A percentile compares a stretch with the other conserved stretches of the same genome.
Evolutionary conservation across 2,329 filamentous ascomycete genomes (phyloP).

Genomic region (Lithohypha guttulata): DNA sequence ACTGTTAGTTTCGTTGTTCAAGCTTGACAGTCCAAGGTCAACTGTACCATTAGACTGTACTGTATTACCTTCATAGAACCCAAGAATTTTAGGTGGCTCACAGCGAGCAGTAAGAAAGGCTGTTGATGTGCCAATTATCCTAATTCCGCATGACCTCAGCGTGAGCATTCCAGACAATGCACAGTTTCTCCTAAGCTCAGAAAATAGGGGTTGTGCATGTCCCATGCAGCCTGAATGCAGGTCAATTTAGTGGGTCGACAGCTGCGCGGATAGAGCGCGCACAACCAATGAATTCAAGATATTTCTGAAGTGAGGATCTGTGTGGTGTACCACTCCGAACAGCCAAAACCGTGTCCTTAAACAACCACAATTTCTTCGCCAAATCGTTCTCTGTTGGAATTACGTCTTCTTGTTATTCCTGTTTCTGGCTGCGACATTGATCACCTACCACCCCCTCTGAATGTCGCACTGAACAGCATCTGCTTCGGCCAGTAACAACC

Average conservation of each 20-base stretch:
- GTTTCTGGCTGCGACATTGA: background rate
- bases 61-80: no score
- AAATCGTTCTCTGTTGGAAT: background rate
- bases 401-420: background rate
- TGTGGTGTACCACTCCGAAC: background rate
- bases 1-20: no score
- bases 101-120: no score
- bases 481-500: background rate
- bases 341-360: slow-evolving; percentile 8
- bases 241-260: background rate
- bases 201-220: background rate
- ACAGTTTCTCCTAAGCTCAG: background rate
- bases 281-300: no score
- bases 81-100: no score
- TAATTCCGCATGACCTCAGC: slow-evolving; percentile 6
- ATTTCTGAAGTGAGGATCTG: slow-evolving; percentile 1
- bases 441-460: background rate
- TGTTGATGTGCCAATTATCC: no score
- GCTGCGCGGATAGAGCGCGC: background rate
- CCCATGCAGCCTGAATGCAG: background rate
- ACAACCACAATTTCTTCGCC: background rate
- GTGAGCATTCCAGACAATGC: background rate
- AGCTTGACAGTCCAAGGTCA: no score
- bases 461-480: slow-evolving; percentile 5
- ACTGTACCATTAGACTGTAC: no score